Evolutionary conservation across 768 basidiomycete species (phyloP), one percentile per base, ranked within the genome.

Genomic region (Mycena capillaripes): DNA sequence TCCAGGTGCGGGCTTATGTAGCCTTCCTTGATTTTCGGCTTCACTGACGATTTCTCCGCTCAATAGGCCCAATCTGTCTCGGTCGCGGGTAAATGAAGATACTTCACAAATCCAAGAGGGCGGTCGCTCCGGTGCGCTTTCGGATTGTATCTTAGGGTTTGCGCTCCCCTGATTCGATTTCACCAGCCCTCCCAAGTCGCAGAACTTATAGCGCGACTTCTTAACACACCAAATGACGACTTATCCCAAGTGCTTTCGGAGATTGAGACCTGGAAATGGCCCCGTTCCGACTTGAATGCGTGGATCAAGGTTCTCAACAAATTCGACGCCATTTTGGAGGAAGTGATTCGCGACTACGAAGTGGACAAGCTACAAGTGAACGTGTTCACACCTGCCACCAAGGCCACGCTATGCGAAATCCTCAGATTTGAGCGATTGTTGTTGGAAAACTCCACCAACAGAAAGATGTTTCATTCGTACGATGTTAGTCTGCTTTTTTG

Each of bases 231-330:
- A 4, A 92, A 91, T 69, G 90, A 95, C 46, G 91, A 96, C 74
- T 86, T 99, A 32, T 84, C 91, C 4, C 82, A 89, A 59, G 86
- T 92, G 68, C 87, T 99, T 68, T 82, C 87, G 36, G 82, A 88
- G 71, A 92, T 97, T 78, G 90, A 93, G 76, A 81, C 86, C 5
- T 99, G 98, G 98, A 92, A 89, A 80, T 99, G 95, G 93, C 95
- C 97, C 40, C 90, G 98, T 73, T 97, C 97, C 66, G 98, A 99
- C 86, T 89, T 99, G 71, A 96, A 98, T 83, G 92, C 94, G 67
- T 99, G 98, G 98, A 92, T 96, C 81, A 92, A 93, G 79, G 95
- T 97, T 69, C 90, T 99, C 57, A 97, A 99, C 88, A 94, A 94
- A 80, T 97, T 99, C 80, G 98, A 99, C 84, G 85, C 86, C 70